Conservation (phyloP, 306 rosid species). For the Phaseolus lunatus region DNA sequence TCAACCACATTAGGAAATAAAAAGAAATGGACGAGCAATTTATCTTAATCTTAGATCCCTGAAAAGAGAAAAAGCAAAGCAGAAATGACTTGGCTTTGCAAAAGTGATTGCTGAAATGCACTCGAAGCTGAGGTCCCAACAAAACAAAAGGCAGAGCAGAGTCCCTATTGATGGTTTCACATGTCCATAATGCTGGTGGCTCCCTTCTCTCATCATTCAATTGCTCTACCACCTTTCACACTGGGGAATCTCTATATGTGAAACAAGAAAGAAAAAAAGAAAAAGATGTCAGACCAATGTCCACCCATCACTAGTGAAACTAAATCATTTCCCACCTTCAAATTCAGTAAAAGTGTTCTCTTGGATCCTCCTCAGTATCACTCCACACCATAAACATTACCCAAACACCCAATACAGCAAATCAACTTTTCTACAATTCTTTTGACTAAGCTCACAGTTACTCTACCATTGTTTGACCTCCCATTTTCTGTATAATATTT, state of each 20-base stretch:
- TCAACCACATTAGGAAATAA: conserved; percentile 35
- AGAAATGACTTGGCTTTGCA: conserved; percentile 47
- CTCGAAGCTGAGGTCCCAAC: conserved; percentile 56
- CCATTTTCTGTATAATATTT: conserved; percentile 1
- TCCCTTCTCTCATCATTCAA: conserved; percentile 70
- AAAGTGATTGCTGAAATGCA: conserved; percentile 69
- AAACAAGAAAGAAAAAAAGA: conserved; percentile 8
- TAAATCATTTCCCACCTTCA: conserved; percentile 43
- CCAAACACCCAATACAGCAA: conserved; percentile 23
- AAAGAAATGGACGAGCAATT: conserved; percentile 29
- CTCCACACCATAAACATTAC: conserved; percentile 42
- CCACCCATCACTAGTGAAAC: conserved; percentile 30
- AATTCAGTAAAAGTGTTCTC: conserved; percentile 52
- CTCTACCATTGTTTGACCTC: conserved; percentile 52
- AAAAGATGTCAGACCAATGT: conserved; percentile 43
- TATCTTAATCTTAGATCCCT: conserved; percentile 46
- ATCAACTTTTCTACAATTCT: conserved; percentile 48
- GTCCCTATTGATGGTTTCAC: conserved; percentile 63
- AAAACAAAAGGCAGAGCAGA: conserved; percentile 53
- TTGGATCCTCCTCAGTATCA: conserved; percentile 55
- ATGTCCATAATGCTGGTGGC: conserved; percentile 73
- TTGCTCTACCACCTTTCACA: conserved; percentile 46
- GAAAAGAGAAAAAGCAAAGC: conserved; percentile 55
- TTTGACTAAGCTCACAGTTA: conserved; percentile 49
- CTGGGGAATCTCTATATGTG: conserved; percentile 36